phyloP scores from a whole-genome alignment of 164 flowering plant genomes.

The Amborella trichopoda region DNA sequence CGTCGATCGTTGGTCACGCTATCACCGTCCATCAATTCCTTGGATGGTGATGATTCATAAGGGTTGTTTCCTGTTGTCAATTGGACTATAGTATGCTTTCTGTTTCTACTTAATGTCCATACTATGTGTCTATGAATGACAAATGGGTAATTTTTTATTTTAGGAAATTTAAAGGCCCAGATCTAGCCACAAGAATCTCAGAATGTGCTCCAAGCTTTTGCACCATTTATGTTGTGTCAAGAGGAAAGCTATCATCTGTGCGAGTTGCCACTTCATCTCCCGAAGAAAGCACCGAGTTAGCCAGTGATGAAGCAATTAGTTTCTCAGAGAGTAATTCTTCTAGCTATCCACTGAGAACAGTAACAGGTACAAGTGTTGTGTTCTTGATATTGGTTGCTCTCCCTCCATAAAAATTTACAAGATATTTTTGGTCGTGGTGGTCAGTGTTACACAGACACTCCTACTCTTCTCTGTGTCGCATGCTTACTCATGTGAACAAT shows the following conservation, averaged over 20 bases:
- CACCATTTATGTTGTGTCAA: constrained; percentile 59
- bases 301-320: constrained; percentile 21
- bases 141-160: not conserved
- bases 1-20: not conserved
- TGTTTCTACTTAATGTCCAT: not conserved
- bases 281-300: constrained; percentile 19
- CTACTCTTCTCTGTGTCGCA: no score
- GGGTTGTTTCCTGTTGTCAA: not conserved
- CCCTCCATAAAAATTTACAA: not conserved
- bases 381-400: not conserved
- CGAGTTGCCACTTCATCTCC: constrained; percentile 44
- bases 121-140: not conserved
- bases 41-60: not conserved
- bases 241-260: constrained; percentile 55
- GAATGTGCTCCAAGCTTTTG: constrained; percentile 48
- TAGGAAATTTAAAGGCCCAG: constrained; percentile 32
- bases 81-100: not conserved
- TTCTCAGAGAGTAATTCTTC: constrained; percentile 20
- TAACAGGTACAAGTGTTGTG: constrained; percentile 15
- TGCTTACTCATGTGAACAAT: no score
- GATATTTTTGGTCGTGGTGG: not conserved
- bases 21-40: not conserved
- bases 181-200: constrained; percentile 49
- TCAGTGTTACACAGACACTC: not conserved
- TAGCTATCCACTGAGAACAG: constrained; percentile 14